Conservation (phyloP, 257 asterid species). For the Thymus mandschuricus region DNA sequence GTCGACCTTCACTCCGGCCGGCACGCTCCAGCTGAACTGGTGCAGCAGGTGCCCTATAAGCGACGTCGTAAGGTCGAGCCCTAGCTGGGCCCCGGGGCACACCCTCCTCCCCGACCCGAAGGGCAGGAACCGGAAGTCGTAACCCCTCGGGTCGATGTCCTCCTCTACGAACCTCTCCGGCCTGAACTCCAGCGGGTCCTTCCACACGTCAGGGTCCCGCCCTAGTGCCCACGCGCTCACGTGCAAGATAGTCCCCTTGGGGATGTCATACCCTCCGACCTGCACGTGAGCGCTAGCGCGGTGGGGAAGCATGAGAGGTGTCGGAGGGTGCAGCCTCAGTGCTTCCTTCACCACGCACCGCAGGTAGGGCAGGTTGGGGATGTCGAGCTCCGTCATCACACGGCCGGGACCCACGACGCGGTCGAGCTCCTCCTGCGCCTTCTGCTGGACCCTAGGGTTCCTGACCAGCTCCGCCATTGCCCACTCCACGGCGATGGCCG, state of each 20-base stretch:
- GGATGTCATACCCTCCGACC: background rate
- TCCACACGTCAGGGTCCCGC: no score
- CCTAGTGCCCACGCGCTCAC: background rate
- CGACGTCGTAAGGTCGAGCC: background rate
- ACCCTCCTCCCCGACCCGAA: conserved; percentile 1
- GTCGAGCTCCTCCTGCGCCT: conserved; percentile 21
- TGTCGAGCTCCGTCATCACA: conserved; percentile 6
- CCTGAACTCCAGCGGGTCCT: background rate
- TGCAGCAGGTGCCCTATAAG: background rate
- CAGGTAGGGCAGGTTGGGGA: conserved; percentile 13
- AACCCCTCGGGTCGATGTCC: background rate
- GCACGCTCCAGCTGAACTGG: background rate
- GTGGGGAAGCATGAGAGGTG: background rate
- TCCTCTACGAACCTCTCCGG: background rate
- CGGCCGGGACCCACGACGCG: background rate
- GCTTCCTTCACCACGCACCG: conserved; percentile 13
- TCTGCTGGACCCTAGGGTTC: background rate
- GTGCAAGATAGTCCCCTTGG: background rate
- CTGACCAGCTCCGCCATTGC: no score
- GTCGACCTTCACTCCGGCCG: background rate
- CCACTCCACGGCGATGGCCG: no score
- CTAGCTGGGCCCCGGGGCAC: conserved; percentile 14
- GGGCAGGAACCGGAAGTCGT: background rate
- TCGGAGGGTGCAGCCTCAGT: background rate
- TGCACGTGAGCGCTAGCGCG: background rate